Conservation (phyloP, 352 stramenopile genomes). For the Phytophthora hybrid region DNA sequence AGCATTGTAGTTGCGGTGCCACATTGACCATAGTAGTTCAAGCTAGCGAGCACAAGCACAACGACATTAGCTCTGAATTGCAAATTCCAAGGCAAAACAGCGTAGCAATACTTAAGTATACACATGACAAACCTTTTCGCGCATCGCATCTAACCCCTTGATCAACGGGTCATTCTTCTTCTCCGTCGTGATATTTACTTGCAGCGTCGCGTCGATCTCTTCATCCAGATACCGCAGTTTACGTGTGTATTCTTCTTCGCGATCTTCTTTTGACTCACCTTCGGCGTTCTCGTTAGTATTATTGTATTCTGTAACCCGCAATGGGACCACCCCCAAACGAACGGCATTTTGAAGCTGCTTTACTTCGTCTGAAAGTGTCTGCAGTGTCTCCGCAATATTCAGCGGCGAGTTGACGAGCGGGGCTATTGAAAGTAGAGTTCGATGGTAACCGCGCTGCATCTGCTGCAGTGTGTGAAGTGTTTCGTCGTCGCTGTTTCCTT, state of each 20-base stretch:
- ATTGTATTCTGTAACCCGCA: constrained; percentile 32
- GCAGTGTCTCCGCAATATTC: constrained; percentile 65
- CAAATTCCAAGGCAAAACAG: background rate
- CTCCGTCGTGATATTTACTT: constrained; percentile 72
- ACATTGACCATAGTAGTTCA: constrained; percentile 67
- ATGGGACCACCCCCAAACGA: constrained; percentile 50
- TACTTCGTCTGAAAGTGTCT: constrained; percentile 63
- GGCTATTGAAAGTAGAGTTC: constrained; percentile 66
- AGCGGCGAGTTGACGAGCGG: constrained; percentile 67
- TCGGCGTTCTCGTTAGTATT: constrained; percentile 16
- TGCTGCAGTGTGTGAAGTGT: constrained; percentile 69
- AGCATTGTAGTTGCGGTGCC: constrained; percentile 71
- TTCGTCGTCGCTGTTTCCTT: constrained; percentile 65
- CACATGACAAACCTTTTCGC: constrained; percentile 58
- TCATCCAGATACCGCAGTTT: constrained; percentile 75
- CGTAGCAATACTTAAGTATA: background rate
- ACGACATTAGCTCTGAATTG: background rate
- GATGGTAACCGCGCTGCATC: constrained; percentile 68
- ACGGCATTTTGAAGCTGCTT: constrained; percentile 67
- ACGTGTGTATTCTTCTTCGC: constrained; percentile 57
- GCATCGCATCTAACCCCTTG: constrained; percentile 71
- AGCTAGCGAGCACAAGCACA: constrained; percentile 33
- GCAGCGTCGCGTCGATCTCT: constrained; percentile 70
- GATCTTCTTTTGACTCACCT: constrained; percentile 36
- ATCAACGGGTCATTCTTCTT: constrained; percentile 84